These are phyloP conservation scores for Rozella allomycis DNA, from an alignment of 371 early-diverging fungal species.

Conservation along the genomic window DNA sequence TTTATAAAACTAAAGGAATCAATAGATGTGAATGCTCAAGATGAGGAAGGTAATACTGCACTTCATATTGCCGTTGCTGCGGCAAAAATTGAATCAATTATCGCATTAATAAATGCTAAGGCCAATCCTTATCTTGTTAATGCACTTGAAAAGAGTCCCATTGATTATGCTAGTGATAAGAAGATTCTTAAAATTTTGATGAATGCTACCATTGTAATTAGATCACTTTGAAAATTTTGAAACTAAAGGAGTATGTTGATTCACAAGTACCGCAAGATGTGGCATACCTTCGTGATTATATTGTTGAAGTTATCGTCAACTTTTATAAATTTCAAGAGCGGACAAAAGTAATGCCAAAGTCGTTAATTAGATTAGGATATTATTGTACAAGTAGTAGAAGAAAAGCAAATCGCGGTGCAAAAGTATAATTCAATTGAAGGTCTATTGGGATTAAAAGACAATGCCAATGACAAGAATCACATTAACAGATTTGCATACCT, in stretches of 20 bases:
- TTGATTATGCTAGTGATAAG: background rate
- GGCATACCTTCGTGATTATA: conserved; percentile 5
- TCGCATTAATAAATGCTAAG: background rate
- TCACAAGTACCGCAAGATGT: conserved; percentile 9
- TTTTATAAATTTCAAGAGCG: conserved; percentile 14
- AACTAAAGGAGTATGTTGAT: background rate
- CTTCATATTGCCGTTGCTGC: background rate
- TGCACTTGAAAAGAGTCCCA: background rate
- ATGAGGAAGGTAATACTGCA: conserved; percentile 1
- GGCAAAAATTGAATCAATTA: background rate
- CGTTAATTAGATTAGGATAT: conserved; percentile 10
- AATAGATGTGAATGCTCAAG: too few species aligned
- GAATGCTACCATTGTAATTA: background rate
- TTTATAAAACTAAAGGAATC: too few species aligned
- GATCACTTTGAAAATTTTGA: background rate
- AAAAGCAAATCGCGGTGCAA: conserved; percentile 18
- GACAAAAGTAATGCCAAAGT: conserved; percentile 9
- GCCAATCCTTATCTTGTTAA: background rate
- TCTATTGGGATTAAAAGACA: background rate
- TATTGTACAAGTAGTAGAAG: conserved; percentile 17
- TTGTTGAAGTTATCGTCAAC: conserved; percentile 10
- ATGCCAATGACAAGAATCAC: background rate
- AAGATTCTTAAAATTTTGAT: background rate
- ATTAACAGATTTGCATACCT: conserved; percentile 10
- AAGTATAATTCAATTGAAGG: conserved; percentile 10